phyloP scores from a whole-genome alignment of 352 stramenopile genomes.

The Phytopythium vexans region DNA sequence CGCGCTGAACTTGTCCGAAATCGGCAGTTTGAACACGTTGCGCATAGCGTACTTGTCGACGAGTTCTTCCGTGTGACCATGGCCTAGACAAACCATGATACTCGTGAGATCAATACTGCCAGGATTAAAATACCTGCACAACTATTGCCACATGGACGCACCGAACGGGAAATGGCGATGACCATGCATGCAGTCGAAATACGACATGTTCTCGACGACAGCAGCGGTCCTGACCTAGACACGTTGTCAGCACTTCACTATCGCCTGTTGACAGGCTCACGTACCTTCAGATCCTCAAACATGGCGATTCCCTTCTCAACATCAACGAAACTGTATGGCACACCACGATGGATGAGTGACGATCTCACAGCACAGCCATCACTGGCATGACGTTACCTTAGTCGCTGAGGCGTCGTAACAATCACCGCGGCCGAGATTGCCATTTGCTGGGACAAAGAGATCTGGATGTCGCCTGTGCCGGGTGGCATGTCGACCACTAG shows the following conservation, averaged over 20 bases:
- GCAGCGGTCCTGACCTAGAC: conserved; percentile 91
- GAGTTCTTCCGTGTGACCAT: conserved; percentile 72
- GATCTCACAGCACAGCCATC: not conserved
- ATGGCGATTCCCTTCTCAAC: conserved; percentile 99
- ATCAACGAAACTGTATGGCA: conserved; percentile 90
- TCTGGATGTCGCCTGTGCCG: conserved; percentile 99
- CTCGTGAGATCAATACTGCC: too few relatives aligned
- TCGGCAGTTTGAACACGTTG: conserved; percentile 84
- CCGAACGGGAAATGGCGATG: conserved; percentile 87
- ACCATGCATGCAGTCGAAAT: conserved; percentile 90
- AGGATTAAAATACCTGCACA: too few relatives aligned
- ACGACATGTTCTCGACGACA: conserved; percentile 99
- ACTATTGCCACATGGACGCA: conserved; percentile 9
- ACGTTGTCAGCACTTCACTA: too few relatives aligned
- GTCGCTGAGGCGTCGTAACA: conserved; percentile 97
- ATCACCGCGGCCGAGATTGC: conserved; percentile 98
- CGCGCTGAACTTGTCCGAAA: conserved; percentile 68
- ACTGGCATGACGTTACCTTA: conserved; percentile 51
- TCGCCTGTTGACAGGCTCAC: not conserved
- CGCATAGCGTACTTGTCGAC: conserved; percentile 79
- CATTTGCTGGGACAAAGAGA: conserved; percentile 97
- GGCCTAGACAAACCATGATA: conserved; percentile 23
- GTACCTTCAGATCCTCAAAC: conserved; percentile 96
- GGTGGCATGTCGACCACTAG: conserved; percentile 98
- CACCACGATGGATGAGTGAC: not conserved